Evolutionary conservation across 2,329 filamentous ascomycete species (phyloP).

Genomic region (Colletotrichum musae): DNA sequence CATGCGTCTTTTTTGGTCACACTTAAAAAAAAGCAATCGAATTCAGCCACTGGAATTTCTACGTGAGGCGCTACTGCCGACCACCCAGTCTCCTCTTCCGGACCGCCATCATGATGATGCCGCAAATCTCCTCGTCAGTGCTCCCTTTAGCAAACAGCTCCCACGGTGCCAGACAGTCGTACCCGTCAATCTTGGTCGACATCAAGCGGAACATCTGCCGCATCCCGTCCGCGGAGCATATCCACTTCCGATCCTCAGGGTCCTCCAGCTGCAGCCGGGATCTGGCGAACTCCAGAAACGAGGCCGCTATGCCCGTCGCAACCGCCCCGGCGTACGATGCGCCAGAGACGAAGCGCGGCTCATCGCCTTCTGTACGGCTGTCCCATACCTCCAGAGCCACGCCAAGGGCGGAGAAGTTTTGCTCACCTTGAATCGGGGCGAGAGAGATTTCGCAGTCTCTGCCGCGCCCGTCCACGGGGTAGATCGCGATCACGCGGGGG

Average conservation of each 20-base stretch:
- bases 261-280: background rate
- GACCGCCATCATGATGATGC: background rate
- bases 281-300: background rate
- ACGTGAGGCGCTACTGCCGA: background rate
- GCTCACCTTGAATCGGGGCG: background rate
- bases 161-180: background rate
- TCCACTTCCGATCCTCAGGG: background rate
- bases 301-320: background rate
- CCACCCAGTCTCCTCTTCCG: background rate
- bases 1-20: constrained; percentile 40
- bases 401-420: background rate
- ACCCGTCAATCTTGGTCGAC: background rate
- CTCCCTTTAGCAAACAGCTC: background rate
- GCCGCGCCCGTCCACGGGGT: background rate
- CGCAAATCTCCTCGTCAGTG: background rate
- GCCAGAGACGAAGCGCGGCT: background rate
- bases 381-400: background rate
- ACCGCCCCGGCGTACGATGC: background rate
- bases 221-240: background rate
- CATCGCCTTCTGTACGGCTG: too few relatives aligned
- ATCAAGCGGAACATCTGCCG: background rate
- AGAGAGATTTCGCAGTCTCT: background rate
- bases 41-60: constrained; percentile 35
- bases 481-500: background rate
- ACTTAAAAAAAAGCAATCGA: constrained; percentile 32